phyloP scores from a whole-genome alignment of 306 rosid species.

The Parietaria judaica region DNA sequence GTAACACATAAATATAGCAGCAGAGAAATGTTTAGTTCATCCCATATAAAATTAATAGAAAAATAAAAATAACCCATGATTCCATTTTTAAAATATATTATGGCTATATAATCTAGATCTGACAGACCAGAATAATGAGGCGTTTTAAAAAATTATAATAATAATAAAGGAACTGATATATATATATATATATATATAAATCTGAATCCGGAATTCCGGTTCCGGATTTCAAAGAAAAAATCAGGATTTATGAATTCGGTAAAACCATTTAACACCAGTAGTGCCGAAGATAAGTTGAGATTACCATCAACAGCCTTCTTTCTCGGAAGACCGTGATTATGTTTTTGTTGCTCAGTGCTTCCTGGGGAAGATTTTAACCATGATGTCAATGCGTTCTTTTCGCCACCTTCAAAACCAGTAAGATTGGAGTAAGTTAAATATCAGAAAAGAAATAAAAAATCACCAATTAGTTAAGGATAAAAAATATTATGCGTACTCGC shows the following conservation, averaged over 20 bases:
- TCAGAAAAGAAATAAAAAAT: slow-evolving; percentile 8
- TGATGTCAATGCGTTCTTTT: slow-evolving; percentile 46
- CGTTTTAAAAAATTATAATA: too few species aligned
- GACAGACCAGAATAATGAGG: too few species aligned
- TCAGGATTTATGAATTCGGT: too few species aligned
- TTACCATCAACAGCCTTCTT: slow-evolving; percentile 27
- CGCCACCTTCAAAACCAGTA: slow-evolving; percentile 32
- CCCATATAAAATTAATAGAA: slow-evolving; percentile 10
- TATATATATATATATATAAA: too few species aligned
- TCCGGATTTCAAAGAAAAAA: too few species aligned
- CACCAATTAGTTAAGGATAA: slow-evolving; percentile 13
- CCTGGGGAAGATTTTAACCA: slow-evolving; percentile 64
- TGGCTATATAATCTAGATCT: too few species aligned
- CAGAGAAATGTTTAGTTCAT: slow-evolving; percentile 12
- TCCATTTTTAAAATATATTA: too few species aligned
- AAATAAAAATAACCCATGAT: not conserved
- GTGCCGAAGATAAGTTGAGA: not conserved
- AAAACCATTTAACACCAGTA: not conserved
- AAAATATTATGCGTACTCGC: not conserved
- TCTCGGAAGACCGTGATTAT: slow-evolving; percentile 2
- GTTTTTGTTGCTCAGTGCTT: slow-evolving; percentile 28
- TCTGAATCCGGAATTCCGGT: too few species aligned
- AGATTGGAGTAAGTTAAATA: slow-evolving; percentile 19
- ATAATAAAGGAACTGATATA: too few species aligned
- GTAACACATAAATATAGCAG: slow-evolving; percentile 14